Base-by-base conservation (phyloP, 805 yeast genomes). In the Ogataea nitratoaversa region DNA sequence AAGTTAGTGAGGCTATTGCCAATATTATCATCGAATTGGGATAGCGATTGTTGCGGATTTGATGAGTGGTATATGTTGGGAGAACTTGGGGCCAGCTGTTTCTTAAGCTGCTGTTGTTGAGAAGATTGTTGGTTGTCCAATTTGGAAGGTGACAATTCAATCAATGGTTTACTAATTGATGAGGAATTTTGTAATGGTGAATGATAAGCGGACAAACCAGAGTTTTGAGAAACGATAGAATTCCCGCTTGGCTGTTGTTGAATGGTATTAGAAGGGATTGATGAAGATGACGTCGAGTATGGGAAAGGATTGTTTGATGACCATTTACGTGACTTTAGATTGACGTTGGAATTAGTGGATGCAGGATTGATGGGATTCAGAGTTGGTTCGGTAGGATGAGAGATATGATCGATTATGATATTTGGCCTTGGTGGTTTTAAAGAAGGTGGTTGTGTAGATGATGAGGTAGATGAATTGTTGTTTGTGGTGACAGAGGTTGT, bases 301-400 rank as follows among this genome's bases (percentile, higher is more conserved):
- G 61, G 59, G 46, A 57, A 55, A 17, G 63, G 61, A 36, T 57
- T 54, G 43, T 56, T 47, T 13, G 48, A 24, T 4, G 57, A 50
- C 50, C 52, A 51, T 44, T 50, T 45, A 19, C 41, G 23, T 27
- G 40, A 8, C 30, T 40, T 38, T n/a, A n/a, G n/a, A n/a, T n/a
- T n/a, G n/a, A n/a, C n/a, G n/a, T 12, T 16, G 8, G 34, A 4
- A 8, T 25, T n/a, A n/a, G n/a, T n/a, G n/a, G n/a, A n/a, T n/a
- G n/a, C n/a, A n/a, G n/a, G n/a, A n/a, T n/a, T n/a, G n/a, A n/a
- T n/a, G n/a, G n/a, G 4, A 9, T 16, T 19, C 37, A 18, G 35
- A 28, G 17, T 24, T 17, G 36, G 38, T n/a, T 18, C 28, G 37
- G 19, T 20, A n/a, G 34, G 30, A 14, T 17, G 24, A 17, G 18